phyloP scores from a whole-genome alignment of 1,139 yeast species.

The Arxiozyma heterogenica region DNA sequence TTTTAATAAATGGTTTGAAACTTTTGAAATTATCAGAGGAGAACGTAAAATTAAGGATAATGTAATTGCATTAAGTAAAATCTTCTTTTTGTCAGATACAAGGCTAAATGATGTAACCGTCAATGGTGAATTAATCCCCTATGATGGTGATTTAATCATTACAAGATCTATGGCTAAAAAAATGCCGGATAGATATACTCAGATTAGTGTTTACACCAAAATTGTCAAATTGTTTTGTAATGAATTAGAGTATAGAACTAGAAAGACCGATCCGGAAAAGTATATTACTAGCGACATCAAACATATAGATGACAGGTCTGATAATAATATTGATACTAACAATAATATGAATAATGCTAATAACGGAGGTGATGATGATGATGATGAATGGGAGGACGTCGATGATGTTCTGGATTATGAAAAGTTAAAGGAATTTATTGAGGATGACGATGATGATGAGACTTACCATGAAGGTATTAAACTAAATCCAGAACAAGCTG shows the following conservation, averaged over 20 bases:
- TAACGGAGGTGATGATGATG: constrained; percentile 34
- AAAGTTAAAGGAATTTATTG: constrained; percentile 47
- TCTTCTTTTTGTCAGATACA: constrained; percentile 51
- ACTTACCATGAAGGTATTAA: constrained; percentile 28
- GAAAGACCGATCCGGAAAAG: constrained; percentile 35
- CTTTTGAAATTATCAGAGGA: constrained; percentile 76
- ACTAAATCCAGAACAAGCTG: constrained; percentile 24
- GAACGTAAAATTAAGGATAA: constrained; percentile 63
- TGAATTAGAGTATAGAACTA: constrained; percentile 58
- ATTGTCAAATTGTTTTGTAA: constrained; percentile 60
- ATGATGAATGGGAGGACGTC: constrained; percentile 76
- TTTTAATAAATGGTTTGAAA: constrained; percentile 70
- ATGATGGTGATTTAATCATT: constrained; percentile 48
- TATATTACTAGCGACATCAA: constrained; percentile 17
- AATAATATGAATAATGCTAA: constrained; percentile 20
- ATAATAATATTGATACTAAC: constrained; percentile 16
- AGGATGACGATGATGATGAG: constrained; percentile 23
- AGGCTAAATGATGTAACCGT: constrained; percentile 47
- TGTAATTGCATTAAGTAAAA: constrained; percentile 57
- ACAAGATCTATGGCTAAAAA: constrained; percentile 77
- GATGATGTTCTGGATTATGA: constrained; percentile 59
- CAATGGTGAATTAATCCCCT: constrained; percentile 68
- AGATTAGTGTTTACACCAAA: constrained; percentile 60
- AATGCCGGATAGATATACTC: constrained; percentile 56
- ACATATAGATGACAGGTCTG: constrained; percentile 18